Base-by-base conservation (phyloP, 2,329 filamentous ascomycete species). In the Cladosporium oxysporum region DNA sequence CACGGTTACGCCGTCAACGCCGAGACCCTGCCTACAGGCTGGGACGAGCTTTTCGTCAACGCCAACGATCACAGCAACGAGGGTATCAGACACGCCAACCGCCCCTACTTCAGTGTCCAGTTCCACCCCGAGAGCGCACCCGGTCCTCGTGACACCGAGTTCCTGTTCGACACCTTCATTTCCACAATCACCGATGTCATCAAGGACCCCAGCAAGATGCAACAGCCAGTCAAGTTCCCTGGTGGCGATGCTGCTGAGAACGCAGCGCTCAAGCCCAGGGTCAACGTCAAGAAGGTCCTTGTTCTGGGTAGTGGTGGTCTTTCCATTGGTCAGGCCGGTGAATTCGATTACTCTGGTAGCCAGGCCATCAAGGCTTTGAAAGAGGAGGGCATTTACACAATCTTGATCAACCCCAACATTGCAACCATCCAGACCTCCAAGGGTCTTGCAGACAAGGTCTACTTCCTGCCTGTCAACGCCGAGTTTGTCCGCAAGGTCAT, bases 401-500 rank as follows among this genome's bases (percentile, higher is more conserved):
- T 99, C 69, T 84, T 99, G 69, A 98, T 99, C 85, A 99, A 99
- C 82, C 95, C 95, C 66, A 99, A 99, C 78, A 98, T 99, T 77
- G 95, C 95, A 71, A 99, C 95, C 0, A 98, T 98, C 69, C 95
- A 99, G 79, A 99, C 95, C 5, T 98, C 95, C 62, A 97, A 97
- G 82, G 95, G 95, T 70, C 84, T 99, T 62, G 95, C 95, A 16
- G 95, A 99, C 80, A 98, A 98, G 84, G 95, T 99, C 61, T 99
- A 98, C 82, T 99, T 98, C 85, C 84, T 98, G 52, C 95, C 95
- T 0, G 95, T 99, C 77, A 98, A 93, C 68, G 91, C 94, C 66
- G 94, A 98, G 63, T 98, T 97, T 71, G 95, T 99, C 52, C 91
- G 94, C 77, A 98, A 98, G 82, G 93, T 99, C 77, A 98, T 99